Evolutionary conservation across 768 basidiomycete species (phyloP).

Genomic region (Rhizopogon vulgaris): DNA sequence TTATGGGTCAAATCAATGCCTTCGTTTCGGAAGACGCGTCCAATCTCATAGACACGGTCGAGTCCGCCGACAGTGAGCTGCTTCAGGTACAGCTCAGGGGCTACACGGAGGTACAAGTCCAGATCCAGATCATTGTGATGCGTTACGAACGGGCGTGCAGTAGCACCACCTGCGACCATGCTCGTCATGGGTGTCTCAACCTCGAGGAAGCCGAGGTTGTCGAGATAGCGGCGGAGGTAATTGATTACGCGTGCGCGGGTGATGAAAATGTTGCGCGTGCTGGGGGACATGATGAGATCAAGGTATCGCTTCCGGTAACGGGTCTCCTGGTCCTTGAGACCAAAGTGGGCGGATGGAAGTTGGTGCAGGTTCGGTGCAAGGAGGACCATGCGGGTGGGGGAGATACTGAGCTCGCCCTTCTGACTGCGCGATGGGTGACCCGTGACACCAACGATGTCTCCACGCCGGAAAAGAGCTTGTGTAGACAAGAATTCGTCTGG

Average conservation of each 20-base stretch:
- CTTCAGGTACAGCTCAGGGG: constrained; percentile 98
- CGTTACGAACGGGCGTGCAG: constrained; percentile 97
- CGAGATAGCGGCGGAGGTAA: constrained; percentile 88
- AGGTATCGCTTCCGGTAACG: constrained; percentile 98
- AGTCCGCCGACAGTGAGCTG: constrained; percentile 94
- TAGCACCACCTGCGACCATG: constrained; percentile 93
- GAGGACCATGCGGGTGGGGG: constrained; percentile 73
- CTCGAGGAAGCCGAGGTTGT: constrained; percentile 91
- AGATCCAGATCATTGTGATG: constrained; percentile 98
- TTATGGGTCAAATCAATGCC: constrained; percentile 99
- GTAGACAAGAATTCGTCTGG: constrained; percentile 58
- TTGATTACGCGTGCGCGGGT: constrained; percentile 86
- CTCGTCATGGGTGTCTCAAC: constrained; percentile 99
- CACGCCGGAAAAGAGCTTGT: constrained; percentile 88
- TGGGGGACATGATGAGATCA: constrained; percentile 91
- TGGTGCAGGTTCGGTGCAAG: constrained; percentile 96
- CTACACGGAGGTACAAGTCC: constrained; percentile 94
- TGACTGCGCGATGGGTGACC: constrained; percentile 89
- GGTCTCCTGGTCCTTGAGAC: constrained; percentile 95
- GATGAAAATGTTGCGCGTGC: constrained; percentile 85
- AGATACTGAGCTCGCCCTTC: constrained; percentile 91
- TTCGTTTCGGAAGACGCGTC: constrained; percentile 96
- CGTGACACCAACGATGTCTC: constrained; percentile 92
- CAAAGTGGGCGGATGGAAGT: constrained; percentile 87
- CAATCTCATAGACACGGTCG: constrained; percentile 97